A percentile compares a stretch with the other conserved stretches of the same genome.
Conservation (phyloP, 2,329 filamentous ascomycete species). For the Fusarium torreyae region DNA sequence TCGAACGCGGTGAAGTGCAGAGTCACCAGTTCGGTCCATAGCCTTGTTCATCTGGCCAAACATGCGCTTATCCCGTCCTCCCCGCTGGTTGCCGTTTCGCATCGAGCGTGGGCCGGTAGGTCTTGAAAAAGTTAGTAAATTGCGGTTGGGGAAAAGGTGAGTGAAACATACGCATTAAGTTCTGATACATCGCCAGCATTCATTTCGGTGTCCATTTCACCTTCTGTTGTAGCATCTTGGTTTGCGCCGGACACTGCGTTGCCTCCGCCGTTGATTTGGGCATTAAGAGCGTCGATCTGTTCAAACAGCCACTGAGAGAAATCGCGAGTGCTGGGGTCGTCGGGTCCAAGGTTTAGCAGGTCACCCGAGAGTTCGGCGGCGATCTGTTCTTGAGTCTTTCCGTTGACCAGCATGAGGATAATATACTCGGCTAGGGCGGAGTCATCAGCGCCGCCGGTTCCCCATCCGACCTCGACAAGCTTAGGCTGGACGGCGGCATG, state of each 20-base stretch:
- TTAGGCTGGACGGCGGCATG: conserved; percentile 89
- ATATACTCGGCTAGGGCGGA: conserved; percentile 95
- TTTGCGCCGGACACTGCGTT: conserved; percentile 52
- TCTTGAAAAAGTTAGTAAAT: conserved; percentile 68
- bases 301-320: conserved; percentile 97
- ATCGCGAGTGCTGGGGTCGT: conserved; percentile 84
- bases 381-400: conserved; percentile 92
- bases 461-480: conserved; percentile 94
- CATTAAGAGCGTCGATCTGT: conserved; percentile 79
- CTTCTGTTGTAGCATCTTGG: conserved; percentile 55
- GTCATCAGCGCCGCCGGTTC: conserved; percentile 81
- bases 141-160: background rate
- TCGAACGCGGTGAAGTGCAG: conserved; percentile 85
- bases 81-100: conserved; percentile 76
- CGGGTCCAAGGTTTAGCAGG: conserved; percentile 83
- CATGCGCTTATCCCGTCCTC: conserved; percentile 83
- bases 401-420: conserved; percentile 95
- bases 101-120: conserved; percentile 96
- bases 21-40: conserved; percentile 83
- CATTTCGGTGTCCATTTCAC: conserved; percentile 81
- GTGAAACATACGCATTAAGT: conserved; percentile 70
- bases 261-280: conserved; percentile 69
- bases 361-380: conserved; percentile 90
- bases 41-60: conserved; percentile 87
- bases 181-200: conserved; percentile 67